Conservation (phyloP, 2,329 filamentous ascomycete genomes). For the Pseudogymnoascus sp. region DNA sequence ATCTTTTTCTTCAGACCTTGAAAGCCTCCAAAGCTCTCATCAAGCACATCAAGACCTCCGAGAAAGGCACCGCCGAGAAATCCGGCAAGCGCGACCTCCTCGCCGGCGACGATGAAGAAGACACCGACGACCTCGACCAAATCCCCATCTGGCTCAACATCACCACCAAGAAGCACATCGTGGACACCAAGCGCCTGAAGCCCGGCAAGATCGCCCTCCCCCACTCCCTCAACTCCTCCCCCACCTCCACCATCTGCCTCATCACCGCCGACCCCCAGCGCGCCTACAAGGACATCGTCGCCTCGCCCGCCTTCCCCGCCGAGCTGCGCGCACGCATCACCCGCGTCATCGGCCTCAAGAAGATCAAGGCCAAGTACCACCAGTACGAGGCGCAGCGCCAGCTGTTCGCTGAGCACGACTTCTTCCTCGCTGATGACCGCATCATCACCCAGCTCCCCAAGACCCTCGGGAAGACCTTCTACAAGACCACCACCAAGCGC, state of each 20-base stretch:
- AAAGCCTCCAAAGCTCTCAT: conserved; percentile 58
- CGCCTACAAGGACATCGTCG: conserved; percentile 82
- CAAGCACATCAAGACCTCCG: conserved; percentile 52
- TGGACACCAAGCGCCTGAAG: conserved; percentile 71
- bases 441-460: conserved; percentile 68
- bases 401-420: conserved; percentile 76
- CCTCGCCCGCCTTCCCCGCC: conserved; percentile 62
- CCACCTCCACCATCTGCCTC: conserved; percentile 68
- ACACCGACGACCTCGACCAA: conserved; percentile 36
- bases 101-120: conserved; percentile 38
- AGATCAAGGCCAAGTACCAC: conserved; percentile 84
- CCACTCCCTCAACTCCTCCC: conserved; percentile 63
- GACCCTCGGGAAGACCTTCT: conserved; percentile 86
- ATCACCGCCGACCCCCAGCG: conserved; percentile 78
- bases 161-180: conserved; percentile 59
- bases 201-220: conserved; percentile 75
- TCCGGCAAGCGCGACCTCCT: conserved; percentile 51
- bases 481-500: conserved; percentile 73
- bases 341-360: conserved; percentile 71
- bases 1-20: conserved; percentile 38
- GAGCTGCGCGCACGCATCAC: conserved; percentile 61
- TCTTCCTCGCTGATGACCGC: conserved; percentile 89
- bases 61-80: conserved; percentile 39
- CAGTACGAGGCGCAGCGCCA: conserved; percentile 82
- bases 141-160: conserved; percentile 55